Percentiles rank a stretch among this genome's conserved stretches.
These are phyloP conservation scores for Penicillium sp. DNA, from an alignment of 2,329 filamentous ascomycete species.

Conservation along the genomic window DNA sequence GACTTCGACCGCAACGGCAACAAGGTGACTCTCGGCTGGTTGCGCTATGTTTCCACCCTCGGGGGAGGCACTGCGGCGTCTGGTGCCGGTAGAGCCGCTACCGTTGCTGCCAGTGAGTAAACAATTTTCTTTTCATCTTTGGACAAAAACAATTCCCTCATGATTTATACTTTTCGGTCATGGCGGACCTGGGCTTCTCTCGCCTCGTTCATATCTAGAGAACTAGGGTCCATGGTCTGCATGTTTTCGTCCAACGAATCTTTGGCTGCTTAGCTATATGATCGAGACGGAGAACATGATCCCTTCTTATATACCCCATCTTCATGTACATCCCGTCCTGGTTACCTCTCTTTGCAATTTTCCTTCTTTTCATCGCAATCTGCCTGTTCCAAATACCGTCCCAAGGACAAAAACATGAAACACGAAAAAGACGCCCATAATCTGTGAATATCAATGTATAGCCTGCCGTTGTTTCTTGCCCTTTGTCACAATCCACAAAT, in stretches of 20 bases:
- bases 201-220: conserved; percentile 7
- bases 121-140: conserved; percentile 3
- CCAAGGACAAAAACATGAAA: not conserved
- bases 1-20: conserved; percentile 62
- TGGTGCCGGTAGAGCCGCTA: conserved; percentile 37
- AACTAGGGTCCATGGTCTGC: conserved; percentile 2
- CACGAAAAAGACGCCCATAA: conserved; percentile 8
- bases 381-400: not conserved
- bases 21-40: conserved; percentile 40
- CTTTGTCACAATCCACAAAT: not conserved
- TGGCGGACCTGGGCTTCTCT: conserved; percentile 6
- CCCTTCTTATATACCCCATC: conserved; percentile 16
- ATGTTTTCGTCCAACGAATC: not conserved
- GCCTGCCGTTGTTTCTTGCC: not conserved
- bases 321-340: not conserved
- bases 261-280: not conserved
- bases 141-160: conserved; percentile 2
- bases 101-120: conserved; percentile 44
- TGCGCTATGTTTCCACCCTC: conserved; percentile 42
- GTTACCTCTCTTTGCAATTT: conserved; percentile 3
- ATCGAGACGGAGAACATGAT: not conserved
- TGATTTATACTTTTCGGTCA: conserved; percentile 1
- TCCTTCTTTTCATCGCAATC: not conserved
- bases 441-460: conserved; percentile 19
- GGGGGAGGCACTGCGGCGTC: conserved; percentile 43